Evolutionary conservation across 225 moss, liverwort and hornwort species (phyloP).

Genomic region (Straminergon stramineum): DNA sequence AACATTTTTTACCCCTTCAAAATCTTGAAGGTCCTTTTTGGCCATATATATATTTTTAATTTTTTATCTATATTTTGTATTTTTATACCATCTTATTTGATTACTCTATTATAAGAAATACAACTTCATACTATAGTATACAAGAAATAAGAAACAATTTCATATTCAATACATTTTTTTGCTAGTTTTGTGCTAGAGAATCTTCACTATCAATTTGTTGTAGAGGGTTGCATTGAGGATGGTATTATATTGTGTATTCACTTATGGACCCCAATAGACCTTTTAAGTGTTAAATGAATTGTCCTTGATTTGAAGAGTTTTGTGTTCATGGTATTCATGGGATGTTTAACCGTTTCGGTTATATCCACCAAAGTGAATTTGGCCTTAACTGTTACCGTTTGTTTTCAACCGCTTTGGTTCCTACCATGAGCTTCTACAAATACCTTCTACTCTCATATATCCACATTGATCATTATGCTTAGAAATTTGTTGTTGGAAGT

Average conservation of each 20-base stretch:
- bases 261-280: rapidly evolving
- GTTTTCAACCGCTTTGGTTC: neutral
- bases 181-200: neutral
- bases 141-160: rapidly evolving
- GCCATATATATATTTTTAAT: neutral
- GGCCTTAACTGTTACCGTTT: neutral
- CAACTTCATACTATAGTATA: neutral
- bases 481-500: neutral
- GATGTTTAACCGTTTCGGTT: neutral
- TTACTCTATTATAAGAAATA: neutral
- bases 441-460: neutral
- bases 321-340: neutral
- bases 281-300: neutral
- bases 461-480: too few relatives aligned
- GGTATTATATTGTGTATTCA: too few relatives aligned
- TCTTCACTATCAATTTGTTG: neutral
- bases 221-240: neutral
- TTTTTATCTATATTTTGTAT: neutral
- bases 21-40: neutral
- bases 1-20: too few relatives aligned
- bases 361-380: neutral
- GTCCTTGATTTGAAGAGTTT: neutral
- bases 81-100: neutral
- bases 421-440: neutral
- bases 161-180: rapidly evolving